Evolutionary conservation across 306 rosid genomes (phyloP), one percentile per base, ranked within the genome.

Genomic region (Aeschynomene evenia): DNA sequence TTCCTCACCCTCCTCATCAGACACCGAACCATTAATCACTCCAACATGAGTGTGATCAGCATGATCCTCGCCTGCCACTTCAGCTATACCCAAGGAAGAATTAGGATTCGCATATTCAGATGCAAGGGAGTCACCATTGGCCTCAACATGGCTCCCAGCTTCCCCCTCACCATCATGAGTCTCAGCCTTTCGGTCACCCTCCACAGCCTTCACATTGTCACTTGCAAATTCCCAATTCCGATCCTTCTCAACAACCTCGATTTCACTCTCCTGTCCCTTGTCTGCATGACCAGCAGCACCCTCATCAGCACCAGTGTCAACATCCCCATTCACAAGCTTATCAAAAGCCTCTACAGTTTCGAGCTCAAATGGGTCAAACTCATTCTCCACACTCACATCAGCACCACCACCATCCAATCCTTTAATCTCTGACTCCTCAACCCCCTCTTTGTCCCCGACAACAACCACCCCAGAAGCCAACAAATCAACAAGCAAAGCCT

Each of bases 1-100:
- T 39, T 76, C 90, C 20, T 85, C 98, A 68, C 61, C 89, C 53
- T 77, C 85, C 70, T 7, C 86, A 49, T 90, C 95, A 3, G 86
- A 81, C 57, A 62, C 33, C 0, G 79, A 82, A 71, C 81, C 87
- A 64, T 78, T 85, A 60, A 62, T n/a, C 77, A 64, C 95, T 48
- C 71, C 76, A 16, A 66, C 85, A 56, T 61, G 78, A 3, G 15
- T 18, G 58, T 20, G 56, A 14, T 55, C 80, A 61, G 49, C 80
- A 55, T 73, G 83, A 26, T 77, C 81, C 69, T 46, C 80, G 4
- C 13, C 43, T 46, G 55, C 48, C 49, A 39, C 68, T 45, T 57
- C 61, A 67, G 68, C 82, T 50, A 7, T 74, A 40, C 63, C 39
- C 69, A 21, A 34, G 39, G 68, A 55, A 21, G 80, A 60, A 70